A percentile compares a stretch with the other conserved stretches of the same genome.
phyloP scores from a whole-genome alignment of 2,329 filamentous ascomycete genomes.

The Pseudocercospora ulei region DNA sequence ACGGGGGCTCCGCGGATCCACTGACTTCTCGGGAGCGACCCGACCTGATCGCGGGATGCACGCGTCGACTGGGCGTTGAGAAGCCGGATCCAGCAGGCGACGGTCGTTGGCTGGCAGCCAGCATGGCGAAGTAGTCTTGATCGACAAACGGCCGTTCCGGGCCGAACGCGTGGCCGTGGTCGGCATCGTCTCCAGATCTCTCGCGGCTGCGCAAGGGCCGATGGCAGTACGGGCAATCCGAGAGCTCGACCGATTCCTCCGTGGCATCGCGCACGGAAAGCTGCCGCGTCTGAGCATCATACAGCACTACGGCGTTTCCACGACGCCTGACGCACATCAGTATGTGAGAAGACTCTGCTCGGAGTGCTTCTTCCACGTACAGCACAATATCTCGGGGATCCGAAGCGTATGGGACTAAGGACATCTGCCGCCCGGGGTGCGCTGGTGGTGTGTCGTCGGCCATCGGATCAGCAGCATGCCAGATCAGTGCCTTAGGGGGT shows the following conservation, averaged over 20 bases:
- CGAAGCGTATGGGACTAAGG: constrained; percentile 65
- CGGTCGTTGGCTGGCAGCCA: constrained; percentile 48
- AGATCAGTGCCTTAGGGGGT: background rate
- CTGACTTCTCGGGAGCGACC: constrained; percentile 31
- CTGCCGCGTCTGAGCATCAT: constrained; percentile 73
- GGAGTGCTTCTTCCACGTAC: constrained; percentile 44
- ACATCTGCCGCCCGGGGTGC: constrained; percentile 43
- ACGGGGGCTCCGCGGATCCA: constrained; percentile 35
- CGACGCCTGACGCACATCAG: constrained; percentile 57
- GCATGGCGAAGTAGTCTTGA: constrained; percentile 91
- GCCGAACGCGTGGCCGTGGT: constrained; percentile 37
- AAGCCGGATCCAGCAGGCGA: constrained; percentile 42
- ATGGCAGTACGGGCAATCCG: constrained; percentile 85
- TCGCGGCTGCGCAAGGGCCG: constrained; percentile 53
- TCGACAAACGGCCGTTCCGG: constrained; percentile 60
- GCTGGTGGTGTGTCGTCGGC: constrained; percentile 30
- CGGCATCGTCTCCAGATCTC: constrained; percentile 32
- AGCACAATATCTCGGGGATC: constrained; percentile 68
- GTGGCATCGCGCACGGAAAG: constrained; percentile 65
- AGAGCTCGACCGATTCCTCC: constrained; percentile 46
- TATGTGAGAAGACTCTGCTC: background rate
- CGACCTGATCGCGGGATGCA: constrained; percentile 36
- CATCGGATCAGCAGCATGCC: constrained; percentile 21
- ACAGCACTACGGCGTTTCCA: constrained; percentile 83
- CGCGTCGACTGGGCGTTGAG: constrained; percentile 35